Conservation (phyloP, 169 alveolate species). For the Theileria sp. region DNA sequence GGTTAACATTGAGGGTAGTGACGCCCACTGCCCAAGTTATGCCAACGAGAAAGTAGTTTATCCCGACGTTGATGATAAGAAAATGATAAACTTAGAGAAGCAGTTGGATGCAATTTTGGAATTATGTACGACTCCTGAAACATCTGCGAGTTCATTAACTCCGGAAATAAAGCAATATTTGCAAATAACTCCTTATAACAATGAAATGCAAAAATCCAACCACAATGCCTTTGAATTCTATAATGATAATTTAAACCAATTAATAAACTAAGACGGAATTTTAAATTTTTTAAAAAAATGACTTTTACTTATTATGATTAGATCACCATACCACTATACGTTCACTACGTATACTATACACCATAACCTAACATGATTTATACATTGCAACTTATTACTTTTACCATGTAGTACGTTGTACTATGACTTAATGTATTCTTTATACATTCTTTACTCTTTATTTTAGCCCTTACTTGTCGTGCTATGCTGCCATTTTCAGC, state of each 20-base stretch:
- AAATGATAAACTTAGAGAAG: slow-evolving; percentile 7
- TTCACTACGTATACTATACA: not conserved
- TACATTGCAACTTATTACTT: not conserved
- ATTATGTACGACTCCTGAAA: slow-evolving; percentile 22
- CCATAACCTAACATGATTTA: not conserved
- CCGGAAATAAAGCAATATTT: slow-evolving; percentile 7
- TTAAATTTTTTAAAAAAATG: not conserved
- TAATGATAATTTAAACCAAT: not conserved
- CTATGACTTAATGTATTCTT: not conserved
- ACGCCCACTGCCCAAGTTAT: not conserved
- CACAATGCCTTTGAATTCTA: not conserved
- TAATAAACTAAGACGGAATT: not conserved
- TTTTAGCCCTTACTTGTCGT: not conserved
- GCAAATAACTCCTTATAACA: not conserved
- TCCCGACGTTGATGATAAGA: not conserved
- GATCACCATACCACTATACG: not conserved
- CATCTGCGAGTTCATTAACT: slow-evolving; percentile 3
- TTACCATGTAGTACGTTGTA: not conserved
- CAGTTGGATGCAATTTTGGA: slow-evolving; percentile 11
- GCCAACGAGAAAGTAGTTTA: not conserved
- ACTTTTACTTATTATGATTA: not conserved
- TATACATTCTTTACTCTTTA: not conserved
- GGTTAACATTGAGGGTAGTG: not conserved
- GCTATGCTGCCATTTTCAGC: not conserved
- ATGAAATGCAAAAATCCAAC: not conserved